These are phyloP conservation scores for Rosa multiflora DNA, from an alignment of 306 rosid genomes.

Conservation along the genomic window DNA sequence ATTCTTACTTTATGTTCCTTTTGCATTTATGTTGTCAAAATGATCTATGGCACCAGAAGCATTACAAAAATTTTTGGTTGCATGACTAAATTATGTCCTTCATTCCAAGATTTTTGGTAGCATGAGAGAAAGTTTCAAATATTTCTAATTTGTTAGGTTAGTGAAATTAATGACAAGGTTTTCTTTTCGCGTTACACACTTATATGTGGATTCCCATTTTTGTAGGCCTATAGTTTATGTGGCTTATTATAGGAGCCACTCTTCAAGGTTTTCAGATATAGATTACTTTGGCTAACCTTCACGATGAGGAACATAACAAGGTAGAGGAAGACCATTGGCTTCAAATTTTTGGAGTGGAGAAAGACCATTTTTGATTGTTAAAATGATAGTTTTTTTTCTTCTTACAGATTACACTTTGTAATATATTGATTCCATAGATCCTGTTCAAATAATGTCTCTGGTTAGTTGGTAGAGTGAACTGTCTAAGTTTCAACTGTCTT, in stretches of 20 bases:
- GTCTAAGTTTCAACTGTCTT: neutral
- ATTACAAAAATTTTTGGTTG: neutral
- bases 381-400: neutral
- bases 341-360: neutral
- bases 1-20: conserved; percentile 2
- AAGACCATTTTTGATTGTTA: neutral
- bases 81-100: neutral
- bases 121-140: neutral
- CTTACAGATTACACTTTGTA: neutral
- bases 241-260: neutral
- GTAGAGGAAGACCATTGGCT: conserved; percentile 7
- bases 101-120: neutral
- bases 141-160: neutral
- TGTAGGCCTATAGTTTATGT: neutral
- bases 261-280: conserved; percentile 15
- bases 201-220: neutral
- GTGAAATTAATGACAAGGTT: neutral
- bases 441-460: conserved; percentile 10
- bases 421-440: neutral
- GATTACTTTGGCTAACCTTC: conserved; percentile 9
- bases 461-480: conserved; percentile 6
- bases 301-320: conserved; percentile 5
- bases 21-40: neutral
- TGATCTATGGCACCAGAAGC: neutral
- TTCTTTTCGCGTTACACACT: too few relatives aligned